Percentiles rank a stretch among this genome's conserved stretches.
Evolutionary conservation across 345 rosid genomes (phyloP).

Genomic region (Hypericum androsaemum): DNA sequence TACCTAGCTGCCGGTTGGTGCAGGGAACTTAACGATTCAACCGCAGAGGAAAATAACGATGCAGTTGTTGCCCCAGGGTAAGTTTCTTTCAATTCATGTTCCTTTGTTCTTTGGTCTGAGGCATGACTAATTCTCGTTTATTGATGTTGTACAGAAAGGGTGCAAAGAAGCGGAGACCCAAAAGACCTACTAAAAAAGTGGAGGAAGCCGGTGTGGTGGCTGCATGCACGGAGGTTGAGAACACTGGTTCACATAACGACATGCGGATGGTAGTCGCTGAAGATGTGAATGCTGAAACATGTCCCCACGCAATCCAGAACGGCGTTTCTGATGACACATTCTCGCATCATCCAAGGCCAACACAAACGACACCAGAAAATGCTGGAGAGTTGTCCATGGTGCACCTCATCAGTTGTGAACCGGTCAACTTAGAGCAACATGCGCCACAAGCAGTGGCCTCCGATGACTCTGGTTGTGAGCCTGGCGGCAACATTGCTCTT

Average conservation of each 20-base stretch:
- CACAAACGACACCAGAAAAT: too few relatives aligned
- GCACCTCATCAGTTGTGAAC: too few relatives aligned
- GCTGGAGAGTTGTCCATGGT: too few relatives aligned
- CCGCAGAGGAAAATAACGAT: constrained; percentile 12
- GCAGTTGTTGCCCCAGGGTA: constrained; percentile 18
- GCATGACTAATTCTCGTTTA: not conserved
- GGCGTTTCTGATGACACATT: too few relatives aligned
- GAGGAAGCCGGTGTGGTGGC: constrained; percentile 8
- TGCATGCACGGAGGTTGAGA: constrained; percentile 9
- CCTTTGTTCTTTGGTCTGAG: not conserved
- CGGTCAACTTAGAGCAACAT: too few relatives aligned
- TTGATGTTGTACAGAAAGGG: constrained; percentile 17
- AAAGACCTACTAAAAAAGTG: constrained; percentile 8
- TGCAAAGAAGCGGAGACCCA: constrained; percentile 16
- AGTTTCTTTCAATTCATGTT: constrained; percentile 5
- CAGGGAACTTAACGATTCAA: constrained; percentile 21
- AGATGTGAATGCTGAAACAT: too few relatives aligned
- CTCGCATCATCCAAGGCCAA: too few relatives aligned
- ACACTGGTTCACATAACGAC: not conserved
- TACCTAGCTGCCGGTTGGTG: constrained; percentile 8
- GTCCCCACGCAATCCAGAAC: too few relatives aligned
- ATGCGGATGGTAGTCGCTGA: too few relatives aligned
- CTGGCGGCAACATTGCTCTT: too few relatives aligned
- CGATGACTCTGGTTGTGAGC: too few relatives aligned
- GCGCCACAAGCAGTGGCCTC: too few relatives aligned